phyloP scores from a whole-genome alignment of 495 filamentous ascomycete genomes.

The Neurospora terricola region DNA sequence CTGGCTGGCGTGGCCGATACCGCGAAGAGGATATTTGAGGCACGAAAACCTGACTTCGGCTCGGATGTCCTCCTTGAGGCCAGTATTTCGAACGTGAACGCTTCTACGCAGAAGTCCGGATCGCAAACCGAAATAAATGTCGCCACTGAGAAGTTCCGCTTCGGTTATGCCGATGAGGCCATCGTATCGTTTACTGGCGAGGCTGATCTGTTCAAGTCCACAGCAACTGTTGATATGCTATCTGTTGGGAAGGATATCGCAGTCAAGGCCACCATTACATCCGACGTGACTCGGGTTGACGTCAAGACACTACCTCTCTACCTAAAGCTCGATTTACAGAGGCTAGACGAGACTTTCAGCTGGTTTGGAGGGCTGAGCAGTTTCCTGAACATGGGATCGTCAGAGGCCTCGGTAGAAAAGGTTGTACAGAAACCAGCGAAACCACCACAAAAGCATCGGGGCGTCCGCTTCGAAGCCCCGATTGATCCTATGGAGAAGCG shows the following conservation, averaged over 20 bases:
- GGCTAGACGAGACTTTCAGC: slow-evolving; percentile 73
- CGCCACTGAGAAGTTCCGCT: slow-evolving; percentile 53
- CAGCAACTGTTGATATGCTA: slow-evolving; percentile 26
- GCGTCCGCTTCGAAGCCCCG: slow-evolving; percentile 64
- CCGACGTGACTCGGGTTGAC: slow-evolving; percentile 47
- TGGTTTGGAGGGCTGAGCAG: slow-evolving; percentile 91
- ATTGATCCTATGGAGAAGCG: slow-evolving; percentile 36
- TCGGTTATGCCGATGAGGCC: slow-evolving; percentile 64
- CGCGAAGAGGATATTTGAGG: slow-evolving; percentile 26
- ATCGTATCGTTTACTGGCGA: slow-evolving; percentile 64
- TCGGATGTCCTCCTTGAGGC: slow-evolving; percentile 42
- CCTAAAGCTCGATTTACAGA: slow-evolving; percentile 66
- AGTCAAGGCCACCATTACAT: slow-evolving; percentile 45
- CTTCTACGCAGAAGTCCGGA: slow-evolving; percentile 23
- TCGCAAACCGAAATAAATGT: slow-evolving; percentile 32
- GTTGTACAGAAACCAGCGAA: slow-evolving; percentile 30
- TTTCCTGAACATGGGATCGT: slow-evolving; percentile 76
- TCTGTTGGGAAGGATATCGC: slow-evolving; percentile 54
- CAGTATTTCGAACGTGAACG: slow-evolving; percentile 34
- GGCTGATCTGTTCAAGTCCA: slow-evolving; percentile 61
- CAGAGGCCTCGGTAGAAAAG: slow-evolving; percentile 44
- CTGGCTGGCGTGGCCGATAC: slow-evolving; percentile 39
- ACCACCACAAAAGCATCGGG: slow-evolving; percentile 34
- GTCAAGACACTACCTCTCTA: slow-evolving; percentile 75
- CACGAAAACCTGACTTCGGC: slow-evolving; percentile 17